These are phyloP conservation scores for Umbelopsis ramanniana DNA, from an alignment of 192 early-diverging fungal genomes.

Conservation along the genomic window DNA sequence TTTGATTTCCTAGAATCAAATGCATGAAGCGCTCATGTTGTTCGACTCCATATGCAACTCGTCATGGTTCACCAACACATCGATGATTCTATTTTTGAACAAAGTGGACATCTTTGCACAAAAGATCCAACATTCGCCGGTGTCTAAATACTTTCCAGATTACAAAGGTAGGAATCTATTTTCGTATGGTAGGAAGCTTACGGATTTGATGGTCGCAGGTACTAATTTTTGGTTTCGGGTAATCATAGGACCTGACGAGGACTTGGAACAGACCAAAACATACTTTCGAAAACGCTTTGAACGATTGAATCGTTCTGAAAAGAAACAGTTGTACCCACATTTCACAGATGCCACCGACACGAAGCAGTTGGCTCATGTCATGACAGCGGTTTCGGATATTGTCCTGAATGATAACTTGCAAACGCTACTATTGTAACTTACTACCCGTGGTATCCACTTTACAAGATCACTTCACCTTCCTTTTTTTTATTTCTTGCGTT, in stretches of 20 bases:
- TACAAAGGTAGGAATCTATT: slow-evolving; percentile 47
- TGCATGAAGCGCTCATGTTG: slow-evolving; percentile 64
- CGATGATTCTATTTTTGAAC: slow-evolving; percentile 66
- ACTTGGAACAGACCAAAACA: slow-evolving; percentile 33
- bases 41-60: slow-evolving; percentile 68
- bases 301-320: slow-evolving; percentile 45
- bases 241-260: slow-evolving; percentile 32
- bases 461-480: neutral
- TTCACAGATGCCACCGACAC: slow-evolving; percentile 60
- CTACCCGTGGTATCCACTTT: neutral
- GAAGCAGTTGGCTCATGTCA: slow-evolving; percentile 50
- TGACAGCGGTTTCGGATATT: slow-evolving; percentile 51
- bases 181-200: neutral
- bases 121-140: slow-evolving; percentile 52
- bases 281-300: slow-evolving; percentile 53
- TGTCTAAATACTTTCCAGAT: slow-evolving; percentile 58
- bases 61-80: slow-evolving; percentile 61
- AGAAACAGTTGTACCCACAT: slow-evolving; percentile 58
- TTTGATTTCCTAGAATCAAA: slow-evolving; percentile 26
- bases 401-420: slow-evolving; percentile 48
- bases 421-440: slow-evolving; percentile 1
- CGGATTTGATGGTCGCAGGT: neutral
- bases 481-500: neutral
- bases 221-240: neutral
- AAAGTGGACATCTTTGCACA: slow-evolving; percentile 65